Evolutionary conservation across 805 yeast genomes (phyloP), one percentile per base, ranked within the genome.

Genomic region (Ogataea allantospora): DNA sequence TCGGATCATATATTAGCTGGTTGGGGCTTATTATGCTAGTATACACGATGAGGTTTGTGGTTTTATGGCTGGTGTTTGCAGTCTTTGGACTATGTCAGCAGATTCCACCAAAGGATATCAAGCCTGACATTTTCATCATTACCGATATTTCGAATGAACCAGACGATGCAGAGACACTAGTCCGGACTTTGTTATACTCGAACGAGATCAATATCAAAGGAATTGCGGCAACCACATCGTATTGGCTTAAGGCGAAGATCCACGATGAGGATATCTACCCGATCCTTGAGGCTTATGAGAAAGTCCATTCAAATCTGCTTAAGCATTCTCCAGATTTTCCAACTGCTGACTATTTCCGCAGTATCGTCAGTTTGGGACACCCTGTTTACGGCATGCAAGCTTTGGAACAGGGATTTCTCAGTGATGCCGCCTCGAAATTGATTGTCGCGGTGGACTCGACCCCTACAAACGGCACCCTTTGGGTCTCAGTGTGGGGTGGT

Each of bases 121-220:
- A 45, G 33, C 63, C 62, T 9, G 42, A 51, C 21, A 61, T 58
- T 6, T 59, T 60, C 23, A 54, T 60, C 11, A 35, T 56, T 17
- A 49, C 63, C 0, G 65, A 60, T 39, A 57, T 59, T 20, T 48
- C 57, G 15, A 60, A 60, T 39, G 62, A 57, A 20, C 62, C 61
- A 0, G 62, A 57, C 39, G 62, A 57, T 34, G 58, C 61, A 5
- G 60, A 57, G 26, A 55, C 62, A 2, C 32, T 60, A 3, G 62
- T 60, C 5, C 46, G 64, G 27, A 35, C 55, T 11, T 42, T 60
- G n/a, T 37, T 60, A 7, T 60, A 60, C 45, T 37, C 62, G 6
- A 58, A 59, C 35, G 64, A 60, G 33, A 23, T 60, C 7, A 39
- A 49, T 24, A 20, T 59, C 20, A 51, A 36, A 32, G 65, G 65